Evolutionary conservation across 805 yeast species (phyloP).

Genomic region (Lachancea dasiensis): DNA sequence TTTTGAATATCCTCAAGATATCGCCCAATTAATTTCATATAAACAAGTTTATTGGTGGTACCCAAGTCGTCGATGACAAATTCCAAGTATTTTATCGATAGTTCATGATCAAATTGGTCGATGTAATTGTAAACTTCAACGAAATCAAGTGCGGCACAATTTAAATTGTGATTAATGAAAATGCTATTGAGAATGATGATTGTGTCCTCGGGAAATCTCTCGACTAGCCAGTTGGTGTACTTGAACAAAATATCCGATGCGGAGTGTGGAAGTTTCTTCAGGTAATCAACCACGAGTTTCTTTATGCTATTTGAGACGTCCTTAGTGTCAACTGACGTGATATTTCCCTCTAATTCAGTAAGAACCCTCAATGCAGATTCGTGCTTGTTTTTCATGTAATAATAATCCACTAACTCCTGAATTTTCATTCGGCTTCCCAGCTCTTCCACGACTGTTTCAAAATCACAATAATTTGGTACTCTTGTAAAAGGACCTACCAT

Average conservation of each 20-base stretch:
- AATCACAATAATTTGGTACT: slow-evolving; percentile 67
- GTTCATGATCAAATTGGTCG: slow-evolving; percentile 20
- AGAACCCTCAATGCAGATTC: slow-evolving; percentile 61
- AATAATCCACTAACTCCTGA: slow-evolving; percentile 73
- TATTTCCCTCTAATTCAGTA: slow-evolving; percentile 20
- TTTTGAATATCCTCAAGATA: slow-evolving; percentile 35
- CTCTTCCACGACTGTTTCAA: slow-evolving; percentile 50
- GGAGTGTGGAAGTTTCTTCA: slow-evolving; percentile 47
- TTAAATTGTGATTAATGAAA: slow-evolving; percentile 60
- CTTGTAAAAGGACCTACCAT: slow-evolving; percentile 80
- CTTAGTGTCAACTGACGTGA: slow-evolving; percentile 7
- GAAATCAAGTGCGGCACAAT: slow-evolving; percentile 53
- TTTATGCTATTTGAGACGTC: slow-evolving; percentile 15
- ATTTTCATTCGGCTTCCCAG: slow-evolving; percentile 45
- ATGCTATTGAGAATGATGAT: slow-evolving; percentile 39
- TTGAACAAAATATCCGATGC: slow-evolving; percentile 50
- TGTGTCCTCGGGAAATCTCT: slow-evolving; percentile 31
- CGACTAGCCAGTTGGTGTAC: slow-evolving; percentile 43
- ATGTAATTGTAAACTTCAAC: slow-evolving; percentile 49
- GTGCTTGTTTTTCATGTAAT: slow-evolving; percentile 56
- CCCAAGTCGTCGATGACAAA: slow-evolving; percentile 40
- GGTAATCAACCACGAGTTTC: slow-evolving; percentile 40
- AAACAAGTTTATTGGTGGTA: slow-evolving; percentile 35
- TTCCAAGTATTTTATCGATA: slow-evolving; percentile 47
- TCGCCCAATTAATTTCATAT: slow-evolving; percentile 39